phyloP scores from a whole-genome alignment of 2,329 filamentous ascomycete species.

The Beauveria varroae region DNA sequence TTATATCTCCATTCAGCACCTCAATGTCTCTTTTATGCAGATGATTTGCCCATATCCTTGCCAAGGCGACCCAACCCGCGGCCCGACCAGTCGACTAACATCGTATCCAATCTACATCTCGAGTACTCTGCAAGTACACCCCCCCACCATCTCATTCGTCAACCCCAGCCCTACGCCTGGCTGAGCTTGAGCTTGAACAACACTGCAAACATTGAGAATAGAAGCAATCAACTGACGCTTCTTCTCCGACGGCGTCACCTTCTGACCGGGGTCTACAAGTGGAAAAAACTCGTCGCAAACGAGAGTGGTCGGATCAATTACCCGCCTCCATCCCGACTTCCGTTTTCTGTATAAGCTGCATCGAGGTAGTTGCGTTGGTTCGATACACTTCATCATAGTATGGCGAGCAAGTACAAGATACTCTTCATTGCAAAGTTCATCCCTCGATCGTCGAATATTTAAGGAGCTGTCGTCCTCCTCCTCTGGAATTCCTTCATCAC shows the following conservation, averaged over 20 bases:
- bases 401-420: not conserved
- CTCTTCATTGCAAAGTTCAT: not conserved
- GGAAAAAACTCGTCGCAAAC: conserved; percentile 2
- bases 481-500: not conserved
- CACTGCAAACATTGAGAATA: conserved; percentile 6
- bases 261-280: conserved; percentile 3
- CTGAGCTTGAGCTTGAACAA: not conserved
- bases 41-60: not conserved
- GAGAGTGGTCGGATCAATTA: not conserved
- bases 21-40: conserved; percentile 1
- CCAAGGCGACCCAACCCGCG: conserved; percentile 2
- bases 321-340: not conserved
- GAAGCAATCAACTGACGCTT: conserved; percentile 5
- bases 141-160: conserved; percentile 1
- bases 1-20: conserved; percentile 6
- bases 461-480: not conserved
- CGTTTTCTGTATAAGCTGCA: conserved; percentile 6
- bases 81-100: not conserved
- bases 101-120: not conserved
- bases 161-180: not conserved
- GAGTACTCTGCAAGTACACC: not conserved
- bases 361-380: conserved; percentile 7
- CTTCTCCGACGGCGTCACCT: not conserved
- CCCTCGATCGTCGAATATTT: not conserved
- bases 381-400: conserved; percentile 1